phyloP scores from a whole-genome alignment of 1,139 yeast genomes.

The Hansenula sp. region DNA sequence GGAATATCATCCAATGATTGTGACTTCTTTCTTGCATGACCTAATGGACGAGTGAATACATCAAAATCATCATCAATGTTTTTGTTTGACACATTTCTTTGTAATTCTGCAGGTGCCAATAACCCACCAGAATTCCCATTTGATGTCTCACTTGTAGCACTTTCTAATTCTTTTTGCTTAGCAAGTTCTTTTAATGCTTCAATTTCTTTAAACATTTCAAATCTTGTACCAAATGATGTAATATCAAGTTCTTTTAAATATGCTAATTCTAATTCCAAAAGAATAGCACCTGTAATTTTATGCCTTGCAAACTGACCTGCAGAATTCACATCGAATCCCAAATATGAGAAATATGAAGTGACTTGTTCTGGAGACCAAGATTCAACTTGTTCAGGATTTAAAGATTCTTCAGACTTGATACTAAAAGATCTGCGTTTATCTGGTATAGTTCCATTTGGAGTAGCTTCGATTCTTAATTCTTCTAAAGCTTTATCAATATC shows the following conservation, averaged over 20 bases:
- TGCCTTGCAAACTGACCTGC: conserved; percentile 81
- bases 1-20: conserved; percentile 48
- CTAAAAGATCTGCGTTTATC: conserved; percentile 10
- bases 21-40: conserved; percentile 43
- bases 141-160: conserved; percentile 1
- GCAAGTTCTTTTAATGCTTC: conserved; percentile 48
- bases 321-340: conserved; percentile 70
- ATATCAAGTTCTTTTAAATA: conserved; percentile 90
- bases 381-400: conserved; percentile 46
- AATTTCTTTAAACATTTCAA: conserved; percentile 86
- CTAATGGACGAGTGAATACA: conserved; percentile 21
- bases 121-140: neutral
- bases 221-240: conserved; percentile 89
- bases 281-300: conserved; percentile 81
- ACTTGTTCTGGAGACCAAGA: conserved; percentile 91
- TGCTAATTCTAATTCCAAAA: conserved; percentile 79
- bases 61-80: conserved; percentile 12
- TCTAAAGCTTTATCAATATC: conserved; percentile 85
- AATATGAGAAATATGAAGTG: conserved; percentile 62
- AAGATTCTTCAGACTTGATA: conserved; percentile 17
- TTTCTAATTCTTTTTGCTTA: conserved; percentile 3
- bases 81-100: conserved; percentile 1
- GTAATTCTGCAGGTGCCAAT: conserved; percentile 5
- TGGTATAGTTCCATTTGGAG: conserved; percentile 7
- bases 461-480: conserved; percentile 48